Evolutionary conservation across 192 early-diverging fungal genomes (phyloP), one percentile per base, ranked within the genome.

Genomic region (Umbelopsis vinacea): DNA sequence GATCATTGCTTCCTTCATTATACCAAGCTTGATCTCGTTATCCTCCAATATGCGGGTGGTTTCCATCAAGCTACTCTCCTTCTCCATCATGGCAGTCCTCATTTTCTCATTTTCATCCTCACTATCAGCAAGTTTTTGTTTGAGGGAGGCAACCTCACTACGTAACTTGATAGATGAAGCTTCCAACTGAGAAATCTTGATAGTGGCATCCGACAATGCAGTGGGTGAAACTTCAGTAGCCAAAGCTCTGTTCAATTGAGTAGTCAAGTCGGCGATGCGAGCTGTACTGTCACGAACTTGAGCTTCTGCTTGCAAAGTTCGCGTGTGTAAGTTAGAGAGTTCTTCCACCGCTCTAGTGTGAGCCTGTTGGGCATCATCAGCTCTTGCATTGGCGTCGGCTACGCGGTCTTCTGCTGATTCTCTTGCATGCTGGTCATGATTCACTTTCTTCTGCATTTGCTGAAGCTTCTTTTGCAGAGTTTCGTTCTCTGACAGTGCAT

Each of bases 351-450:
- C 80, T 14, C 80, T 60, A 0, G 82, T 81, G 10, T 88, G 86
- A 4, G 86, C 82, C 46, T 83, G 73, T 57, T 85, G 83, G 0
- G 84, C 81, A 66, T 84, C 80, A 48, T 88, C 83, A 4, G 86
- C 84, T 47, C 80, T 70, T 26, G 75, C 54, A 4, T 81, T 80
- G 10, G 84, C 83, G 15, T 80, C 74, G 14, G 71, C 69, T n/a
- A 78, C 79, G n/a, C 83, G 75, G 15, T 76, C 79, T 69, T 88
- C 86, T 0, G 84, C 83, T 4, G 82, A 69, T 35, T 82, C 22
- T 47, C 86, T 50, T 6, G 80, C 78, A 21, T 47, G 60, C 37
- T 77, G 80, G 22, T 88, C 86, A 46, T 86, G 76, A n/a, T 79
- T 73, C 24, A 82, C 43, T 50, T 74, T 74, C n/a, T 81, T 76